A percentile compares a stretch with the other conserved stretches of the same genome.
phyloP scores from a whole-genome alignment of 495 filamentous ascomycete species.

The Hypoxylon trugodes region DNA sequence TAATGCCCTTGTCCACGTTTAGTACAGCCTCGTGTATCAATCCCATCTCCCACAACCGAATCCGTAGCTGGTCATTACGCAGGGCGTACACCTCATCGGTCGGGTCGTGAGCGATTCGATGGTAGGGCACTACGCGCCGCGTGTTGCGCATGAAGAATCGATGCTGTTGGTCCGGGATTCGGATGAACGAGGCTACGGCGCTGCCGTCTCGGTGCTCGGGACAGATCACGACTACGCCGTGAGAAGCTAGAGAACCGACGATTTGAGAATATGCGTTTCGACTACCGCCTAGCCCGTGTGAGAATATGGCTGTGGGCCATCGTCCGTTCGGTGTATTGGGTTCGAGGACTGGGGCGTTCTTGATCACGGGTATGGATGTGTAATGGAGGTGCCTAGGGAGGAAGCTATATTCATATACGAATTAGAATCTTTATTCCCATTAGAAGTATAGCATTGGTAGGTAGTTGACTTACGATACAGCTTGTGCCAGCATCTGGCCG shows the following conservation, averaged over 20 bases:
- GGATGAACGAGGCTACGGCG: constrained; percentile 70
- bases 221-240: constrained; percentile 78
- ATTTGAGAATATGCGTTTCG: constrained; percentile 79
- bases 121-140: constrained; percentile 54
- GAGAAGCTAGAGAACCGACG: constrained; percentile 72
- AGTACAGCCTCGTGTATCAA: constrained; percentile 68
- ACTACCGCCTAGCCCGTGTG: constrained; percentile 78
- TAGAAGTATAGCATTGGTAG: not conserved
- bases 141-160: constrained; percentile 45
- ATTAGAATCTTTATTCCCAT: not conserved
- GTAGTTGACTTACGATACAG: constrained; percentile 63
- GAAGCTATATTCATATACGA: constrained; percentile 50
- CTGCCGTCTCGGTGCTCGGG: constrained; percentile 81
- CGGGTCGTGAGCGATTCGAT: constrained; percentile 60
- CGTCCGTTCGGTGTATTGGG: constrained; percentile 47
- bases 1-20: constrained; percentile 64
- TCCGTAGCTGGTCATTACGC: constrained; percentile 71
- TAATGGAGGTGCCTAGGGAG: constrained; percentile 73
- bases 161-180: constrained; percentile 51
- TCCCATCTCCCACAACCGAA: constrained; percentile 76
- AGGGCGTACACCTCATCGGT: constrained; percentile 64
- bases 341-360: constrained; percentile 51
- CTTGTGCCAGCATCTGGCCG: constrained; percentile 60
- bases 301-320: constrained; percentile 84
- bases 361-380: constrained; percentile 62